Evolutionary conservation across 2,329 filamentous ascomycete species (phyloP), one percentile per base, ranked within the genome.

Genomic region (Tolypocladium cylindrosporum): DNA sequence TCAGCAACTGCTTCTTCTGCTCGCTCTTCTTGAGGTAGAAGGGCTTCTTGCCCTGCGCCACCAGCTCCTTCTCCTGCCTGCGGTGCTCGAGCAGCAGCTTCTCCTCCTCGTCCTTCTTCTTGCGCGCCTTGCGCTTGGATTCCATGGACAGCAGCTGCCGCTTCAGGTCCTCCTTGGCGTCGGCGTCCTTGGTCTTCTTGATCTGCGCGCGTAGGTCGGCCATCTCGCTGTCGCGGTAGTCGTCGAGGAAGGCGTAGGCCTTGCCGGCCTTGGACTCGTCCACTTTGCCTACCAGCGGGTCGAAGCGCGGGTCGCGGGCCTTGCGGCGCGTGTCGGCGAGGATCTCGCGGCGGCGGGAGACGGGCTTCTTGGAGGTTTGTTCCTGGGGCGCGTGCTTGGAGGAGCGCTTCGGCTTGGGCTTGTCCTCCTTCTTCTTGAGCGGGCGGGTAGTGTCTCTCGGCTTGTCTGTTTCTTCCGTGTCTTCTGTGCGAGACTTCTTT

Each of bases 1-100:
- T 78, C 61, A 97, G 77, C 58, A 91, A 79, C 72, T 87, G 79
- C 79, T 93, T 91, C 86, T 94, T 96, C 78, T 94, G 84, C 75
- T 97, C 93, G 68, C 86, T 85, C 77, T 87, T 87, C 83, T 99
- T 99, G 66, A 97, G 77, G 74, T 90, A 97, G 75, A 91, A 99
- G 0, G 94, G 93, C 70, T 82, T 85, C 84, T 97, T 97, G 61
- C 94, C 94, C 75, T 95, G 84, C 66, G 85, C 85, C 55, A 97
- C 86, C 60, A 89, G 76, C 71, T 92, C 88, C 75, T 90, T 91
- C 79, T 99, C 94, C 71, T 86, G 81, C 74, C 83, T 83, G 68
- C 88, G 84, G 75, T 97, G 92, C 71, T 88, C 85, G 51, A 84
- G 79, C 57, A 93, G 67, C 48, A 97, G 75, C 58, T 84, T 81